Conservation (phyloP, 345 rosid species). For the Brassica nigra region DNA sequence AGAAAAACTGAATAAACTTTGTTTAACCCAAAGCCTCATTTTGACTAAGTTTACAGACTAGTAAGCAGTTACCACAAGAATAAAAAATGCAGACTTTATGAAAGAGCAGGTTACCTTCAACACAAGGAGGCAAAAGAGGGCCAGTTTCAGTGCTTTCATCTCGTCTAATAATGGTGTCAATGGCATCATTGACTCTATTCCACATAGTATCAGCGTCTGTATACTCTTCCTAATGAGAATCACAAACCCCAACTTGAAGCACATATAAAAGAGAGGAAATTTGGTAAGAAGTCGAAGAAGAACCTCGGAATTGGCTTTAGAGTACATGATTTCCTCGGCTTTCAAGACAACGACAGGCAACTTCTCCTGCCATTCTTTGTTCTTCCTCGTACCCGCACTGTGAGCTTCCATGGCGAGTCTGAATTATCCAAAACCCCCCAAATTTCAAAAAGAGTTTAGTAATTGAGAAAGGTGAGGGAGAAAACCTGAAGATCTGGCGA, state of each 20-base stretch:
- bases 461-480: slow-evolving; percentile 27
- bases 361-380: slow-evolving; percentile 93
- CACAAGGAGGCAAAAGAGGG: slow-evolving; percentile 91
- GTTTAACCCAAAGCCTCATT: neutral
- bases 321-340: slow-evolving; percentile 97
- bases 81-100: neutral
- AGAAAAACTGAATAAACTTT: neutral
- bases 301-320: slow-evolving; percentile 98
- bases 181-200: slow-evolving; percentile 93
- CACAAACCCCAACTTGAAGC: slow-evolving; percentile 2
- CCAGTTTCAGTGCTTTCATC: slow-evolving; percentile 85
- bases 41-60: neutral
- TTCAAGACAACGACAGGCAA: slow-evolving; percentile 74
- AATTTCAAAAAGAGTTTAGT: neutral
- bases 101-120: slow-evolving; percentile 69
- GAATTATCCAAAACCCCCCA: slow-evolving; percentile 38
- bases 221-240: slow-evolving; percentile 67
- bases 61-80: neutral
- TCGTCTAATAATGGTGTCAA: slow-evolving; percentile 84
- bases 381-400: slow-evolving; percentile 63
- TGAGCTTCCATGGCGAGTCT: slow-evolving; percentile 76
- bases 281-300: slow-evolving; percentile 1
- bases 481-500: slow-evolving; percentile 87
- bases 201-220: slow-evolving; percentile 69
- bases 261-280: slow-evolving; percentile 13